Conservation (phyloP, 2,329 filamentous ascomycete genomes). For the Rhinocladiella mackenziei region DNA sequence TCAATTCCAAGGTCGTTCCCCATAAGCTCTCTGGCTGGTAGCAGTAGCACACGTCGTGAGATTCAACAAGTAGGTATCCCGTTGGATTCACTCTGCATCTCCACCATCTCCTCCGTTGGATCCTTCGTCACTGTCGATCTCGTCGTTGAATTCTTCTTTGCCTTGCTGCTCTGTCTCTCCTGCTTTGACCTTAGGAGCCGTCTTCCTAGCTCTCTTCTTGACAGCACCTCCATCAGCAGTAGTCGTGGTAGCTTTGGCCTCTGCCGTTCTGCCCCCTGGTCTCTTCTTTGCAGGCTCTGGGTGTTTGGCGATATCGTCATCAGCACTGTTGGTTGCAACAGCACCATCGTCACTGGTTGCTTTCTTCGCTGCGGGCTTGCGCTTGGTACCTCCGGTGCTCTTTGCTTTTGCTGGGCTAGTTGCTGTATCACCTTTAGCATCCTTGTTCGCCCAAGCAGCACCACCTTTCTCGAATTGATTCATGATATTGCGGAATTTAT, state of each 20-base stretch:
- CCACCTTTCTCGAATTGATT: slow-evolving; percentile 21
- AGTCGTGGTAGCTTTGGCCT: not conserved
- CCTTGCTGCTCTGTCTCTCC: slow-evolving; percentile 9
- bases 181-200: slow-evolving; percentile 1
- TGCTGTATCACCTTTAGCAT: not conserved
- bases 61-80: too few species aligned
- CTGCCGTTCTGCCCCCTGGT: not conserved
- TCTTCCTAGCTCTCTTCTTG: slow-evolving; percentile 6
- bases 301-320: slow-evolving; percentile 6
- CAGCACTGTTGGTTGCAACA: not conserved
- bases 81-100: not conserved
- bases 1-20: too few species aligned
- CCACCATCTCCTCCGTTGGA: slow-evolving; percentile 1
- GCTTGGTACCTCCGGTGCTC: slow-evolving; percentile 14
- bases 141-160: slow-evolving; percentile 3
- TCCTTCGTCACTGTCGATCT: not conserved
- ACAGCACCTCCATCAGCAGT: not conserved
- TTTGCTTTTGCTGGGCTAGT: slow-evolving; percentile 8
- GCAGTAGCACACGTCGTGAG: not conserved
- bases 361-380: slow-evolving; percentile 14
- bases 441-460: slow-evolving; percentile 10
- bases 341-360: not conserved
- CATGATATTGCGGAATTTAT: slow-evolving; percentile 28
- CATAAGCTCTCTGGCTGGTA: not conserved
- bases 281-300: slow-evolving; percentile 19